phyloP scores from a whole-genome alignment of 108 stramenopile species.

The Skeletonema costatum region DNA sequence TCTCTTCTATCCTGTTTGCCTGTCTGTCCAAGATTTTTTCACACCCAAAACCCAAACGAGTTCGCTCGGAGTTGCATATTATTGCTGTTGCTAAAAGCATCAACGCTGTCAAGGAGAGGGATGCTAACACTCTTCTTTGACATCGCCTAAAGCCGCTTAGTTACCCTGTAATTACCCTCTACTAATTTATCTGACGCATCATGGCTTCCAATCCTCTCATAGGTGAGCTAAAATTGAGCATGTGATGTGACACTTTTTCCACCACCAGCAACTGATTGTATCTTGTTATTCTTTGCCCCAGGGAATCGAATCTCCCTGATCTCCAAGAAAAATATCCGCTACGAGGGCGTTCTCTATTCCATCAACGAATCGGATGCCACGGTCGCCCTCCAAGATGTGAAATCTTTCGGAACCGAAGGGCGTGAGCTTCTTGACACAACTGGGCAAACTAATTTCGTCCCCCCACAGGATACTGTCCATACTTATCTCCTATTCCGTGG shows the following conservation, averaged over 20 bases:
- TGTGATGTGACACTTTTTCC: background rate
- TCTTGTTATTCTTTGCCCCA: constrained; percentile 14
- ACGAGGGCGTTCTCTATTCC: constrained; percentile 91
- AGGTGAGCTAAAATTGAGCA: constrained; percentile 1
- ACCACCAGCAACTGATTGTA: background rate
- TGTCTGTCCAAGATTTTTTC: background rate
- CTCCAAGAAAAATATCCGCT: constrained; percentile 97
- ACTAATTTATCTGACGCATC: background rate
- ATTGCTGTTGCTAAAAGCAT: background rate
- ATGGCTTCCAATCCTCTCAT: constrained; percentile 1
- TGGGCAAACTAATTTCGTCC: constrained; percentile 69
- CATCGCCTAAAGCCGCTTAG: background rate
- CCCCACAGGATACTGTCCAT: constrained; percentile 78
- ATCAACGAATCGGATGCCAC: constrained; percentile 93
- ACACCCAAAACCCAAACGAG: too few relatives aligned
- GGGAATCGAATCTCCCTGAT: constrained; percentile 92
- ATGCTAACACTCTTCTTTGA: background rate
- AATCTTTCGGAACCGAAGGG: constrained; percentile 93
- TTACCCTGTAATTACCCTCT: background rate
- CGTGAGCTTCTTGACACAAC: constrained; percentile 72
- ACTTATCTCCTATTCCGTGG: constrained; percentile 92
- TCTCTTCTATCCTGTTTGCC: background rate
- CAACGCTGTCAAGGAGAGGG: background rate
- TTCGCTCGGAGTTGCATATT: too few relatives aligned
- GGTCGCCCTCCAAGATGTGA: constrained; percentile 93